A percentile compares a stretch with the other conserved stretches of the same genome.
Evolutionary conservation across 2,329 filamentous ascomycete genomes (phyloP).

Genomic region (Polytolypa hystricis): DNA sequence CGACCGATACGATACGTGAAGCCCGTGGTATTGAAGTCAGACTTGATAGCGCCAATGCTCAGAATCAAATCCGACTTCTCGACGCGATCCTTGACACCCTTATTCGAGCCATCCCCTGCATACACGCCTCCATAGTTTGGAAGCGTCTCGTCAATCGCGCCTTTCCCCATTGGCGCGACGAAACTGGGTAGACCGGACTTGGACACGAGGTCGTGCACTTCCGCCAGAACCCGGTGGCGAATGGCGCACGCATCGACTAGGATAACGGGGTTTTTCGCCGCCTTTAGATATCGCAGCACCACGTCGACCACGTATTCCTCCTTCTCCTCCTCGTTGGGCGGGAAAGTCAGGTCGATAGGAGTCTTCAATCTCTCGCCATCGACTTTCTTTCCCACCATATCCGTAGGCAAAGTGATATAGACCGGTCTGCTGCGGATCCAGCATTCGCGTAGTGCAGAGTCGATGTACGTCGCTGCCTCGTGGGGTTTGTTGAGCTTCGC

Average conservation of each 20-base stretch:
- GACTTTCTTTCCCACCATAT: slow-evolving; percentile 53
- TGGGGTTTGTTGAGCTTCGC: slow-evolving; percentile 36
- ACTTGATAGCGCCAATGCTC: slow-evolving; percentile 29
- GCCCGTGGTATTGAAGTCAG: slow-evolving; percentile 47
- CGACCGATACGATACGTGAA: slow-evolving; percentile 71
- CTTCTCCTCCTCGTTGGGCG: slow-evolving; percentile 54
- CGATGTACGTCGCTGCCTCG: slow-evolving; percentile 40
- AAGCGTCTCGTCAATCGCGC: slow-evolving; percentile 63
- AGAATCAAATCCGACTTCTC: slow-evolving; percentile 31
- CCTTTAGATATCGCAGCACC: slow-evolving; percentile 58
- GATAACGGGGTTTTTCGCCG: slow-evolving; percentile 61
- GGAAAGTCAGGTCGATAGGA: slow-evolving; percentile 53
- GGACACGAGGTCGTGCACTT: slow-evolving; percentile 59
- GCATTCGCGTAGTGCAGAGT: slow-evolving; percentile 40
- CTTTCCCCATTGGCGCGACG: slow-evolving; percentile 77
- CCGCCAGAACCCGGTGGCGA: slow-evolving; percentile 58
- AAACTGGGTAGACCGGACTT: slow-evolving; percentile 68
- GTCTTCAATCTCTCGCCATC: slow-evolving; percentile 58
- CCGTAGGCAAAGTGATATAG: slow-evolving; percentile 43
- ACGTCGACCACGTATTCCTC: slow-evolving; percentile 70
- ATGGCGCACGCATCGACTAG: slow-evolving; percentile 73
- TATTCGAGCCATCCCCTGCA: slow-evolving; percentile 60
- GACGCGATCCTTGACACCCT: slow-evolving; percentile 29
- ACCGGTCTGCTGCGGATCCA: slow-evolving; percentile 45
- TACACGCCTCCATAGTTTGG: slow-evolving; percentile 70